phyloP scores from a whole-genome alignment of 495 filamentous ascomycete genomes.

The Talaromyces adpressus region DNA sequence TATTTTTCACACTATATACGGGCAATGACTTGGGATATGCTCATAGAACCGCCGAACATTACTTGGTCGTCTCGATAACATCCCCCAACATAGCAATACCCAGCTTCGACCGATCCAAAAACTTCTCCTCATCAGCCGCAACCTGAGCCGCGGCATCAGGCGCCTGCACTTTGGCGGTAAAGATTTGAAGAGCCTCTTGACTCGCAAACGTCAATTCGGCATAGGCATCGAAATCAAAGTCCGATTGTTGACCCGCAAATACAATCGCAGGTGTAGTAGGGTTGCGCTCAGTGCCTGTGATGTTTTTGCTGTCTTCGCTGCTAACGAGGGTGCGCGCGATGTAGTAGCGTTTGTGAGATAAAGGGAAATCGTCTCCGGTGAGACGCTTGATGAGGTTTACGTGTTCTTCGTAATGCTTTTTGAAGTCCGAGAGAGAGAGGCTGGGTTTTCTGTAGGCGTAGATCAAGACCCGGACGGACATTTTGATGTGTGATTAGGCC shows the following conservation, averaged over 20 bases:
- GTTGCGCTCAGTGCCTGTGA: slow-evolving; percentile 14
- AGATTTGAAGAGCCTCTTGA: slow-evolving; percentile 20
- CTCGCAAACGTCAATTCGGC: slow-evolving; percentile 28
- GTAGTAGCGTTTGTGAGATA: slow-evolving; percentile 19
- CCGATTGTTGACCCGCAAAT: slow-evolving; percentile 25
- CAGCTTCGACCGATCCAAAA: slow-evolving; percentile 20
- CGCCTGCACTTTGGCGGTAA: slow-evolving; percentile 17
- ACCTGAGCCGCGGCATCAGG: slow-evolving; percentile 19
- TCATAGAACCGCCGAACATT: too few relatives aligned
- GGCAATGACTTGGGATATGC: not conserved
- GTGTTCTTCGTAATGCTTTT: slow-evolving; percentile 17
- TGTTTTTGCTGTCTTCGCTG: not conserved
- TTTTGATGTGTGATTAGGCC: not conserved
- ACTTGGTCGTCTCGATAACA: slow-evolving; percentile 12
- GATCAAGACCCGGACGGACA: slow-evolving; percentile 16
- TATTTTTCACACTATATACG: not conserved
- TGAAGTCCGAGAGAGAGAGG: slow-evolving; percentile 18
- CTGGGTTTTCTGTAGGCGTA: slow-evolving; percentile 19
- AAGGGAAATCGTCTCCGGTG: slow-evolving; percentile 13
- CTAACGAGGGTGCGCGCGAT: slow-evolving; percentile 11
- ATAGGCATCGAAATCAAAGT: slow-evolving; percentile 32
- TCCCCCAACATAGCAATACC: slow-evolving; percentile 23
- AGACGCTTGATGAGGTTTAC: slow-evolving; percentile 14
- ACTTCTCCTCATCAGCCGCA: slow-evolving; percentile 25
- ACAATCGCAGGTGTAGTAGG: slow-evolving; percentile 22